Percentiles rank a stretch among this genome's conserved stretches.
Evolutionary conservation across 305 asterid species (phyloP).

Genomic region (Solanum chacoense): DNA sequence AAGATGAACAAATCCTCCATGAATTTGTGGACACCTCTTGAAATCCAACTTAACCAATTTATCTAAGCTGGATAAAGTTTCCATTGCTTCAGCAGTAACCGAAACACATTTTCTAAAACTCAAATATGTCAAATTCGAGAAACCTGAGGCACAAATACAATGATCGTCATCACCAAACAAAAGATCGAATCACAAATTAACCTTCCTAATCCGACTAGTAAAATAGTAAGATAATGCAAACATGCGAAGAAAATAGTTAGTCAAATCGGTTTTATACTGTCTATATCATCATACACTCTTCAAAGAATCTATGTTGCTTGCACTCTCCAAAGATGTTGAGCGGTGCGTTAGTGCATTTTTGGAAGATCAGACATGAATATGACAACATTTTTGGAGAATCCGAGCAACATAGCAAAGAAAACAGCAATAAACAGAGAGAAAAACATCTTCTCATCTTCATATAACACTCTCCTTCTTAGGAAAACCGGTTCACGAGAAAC

Average conservation of each 20-base stretch:
- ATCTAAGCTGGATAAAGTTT: conserved; percentile 46
- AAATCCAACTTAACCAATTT: conserved; percentile 70
- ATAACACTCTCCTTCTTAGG: neutral
- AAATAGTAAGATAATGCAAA: neutral
- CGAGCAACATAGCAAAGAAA: neutral
- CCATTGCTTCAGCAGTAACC: conserved; percentile 65
- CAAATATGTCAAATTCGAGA: conserved; percentile 49
- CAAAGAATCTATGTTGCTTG: neutral
- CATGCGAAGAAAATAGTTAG: neutral
- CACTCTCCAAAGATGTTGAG: neutral
- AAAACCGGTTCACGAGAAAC: neutral
- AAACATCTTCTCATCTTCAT: neutral
- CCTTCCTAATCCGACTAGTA: neutral
- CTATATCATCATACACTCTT: neutral
- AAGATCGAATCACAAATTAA: neutral
- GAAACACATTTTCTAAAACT: conserved; percentile 60
- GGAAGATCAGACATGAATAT: neutral
- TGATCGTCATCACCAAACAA: neutral
- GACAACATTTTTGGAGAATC: neutral
- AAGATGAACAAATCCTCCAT: conserved; percentile 75
- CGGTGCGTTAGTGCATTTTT: neutral
- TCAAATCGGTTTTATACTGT: neutral
- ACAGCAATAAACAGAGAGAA: neutral
- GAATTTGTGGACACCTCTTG: conserved; percentile 83
- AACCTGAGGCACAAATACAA: conserved; percentile 30